Base-by-base conservation (phyloP, 371 early-diverging fungal species). In the Entomophthora muscae region DNA sequence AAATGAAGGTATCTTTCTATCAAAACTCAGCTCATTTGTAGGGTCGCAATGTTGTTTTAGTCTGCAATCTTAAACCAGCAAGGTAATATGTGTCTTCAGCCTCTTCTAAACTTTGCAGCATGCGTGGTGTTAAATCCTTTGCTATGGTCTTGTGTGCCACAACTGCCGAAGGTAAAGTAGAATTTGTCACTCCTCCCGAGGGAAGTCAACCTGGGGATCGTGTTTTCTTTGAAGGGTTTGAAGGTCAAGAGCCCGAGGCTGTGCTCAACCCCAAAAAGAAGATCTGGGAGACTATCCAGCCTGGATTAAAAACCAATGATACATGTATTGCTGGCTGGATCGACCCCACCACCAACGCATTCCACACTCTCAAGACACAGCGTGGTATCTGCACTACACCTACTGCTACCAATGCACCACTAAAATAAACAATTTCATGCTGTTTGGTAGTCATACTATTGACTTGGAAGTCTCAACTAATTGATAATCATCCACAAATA, bases 201-300 rank as follows among this genome's bases (percentile, higher is more conserved):
- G 89, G 89, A 32, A 76, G 80, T 71, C 78, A 80, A 69, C 93
- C 96, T 32, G 98, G 98, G 64, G 92, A 92, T 69, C 80, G 84
- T 62, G 88, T 92, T 65, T 89, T 76, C 78, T 86, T 95, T 76
- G 90, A 88, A 61, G 92, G 90, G 29, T 84, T 86, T 73, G 86
- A 90, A 68, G 75, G 72, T 28, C 84, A 76, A 70, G 81, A 71
- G 69, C 95, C 86, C 27, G 95, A 94, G 68, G 85, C 83, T 68
- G 78, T 83, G 33, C 79, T 97, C 67, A 92, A 93, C 72, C 95
- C 96, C 70, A 97, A 97, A 82, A 93, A 91, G 83, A 97, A 97
- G 80, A 86, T 94, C 67, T 95, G 82, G 78, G 98, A 97, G 72
- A 85, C 91, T 30, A 84, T 97, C 58, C 95, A 95, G 78, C 94